A percentile compares a stretch with the other conserved stretches of the same genome.
Evolutionary conservation across 2,329 filamentous ascomycete species (phyloP).

Genomic region (Ilyonectria destructans): DNA sequence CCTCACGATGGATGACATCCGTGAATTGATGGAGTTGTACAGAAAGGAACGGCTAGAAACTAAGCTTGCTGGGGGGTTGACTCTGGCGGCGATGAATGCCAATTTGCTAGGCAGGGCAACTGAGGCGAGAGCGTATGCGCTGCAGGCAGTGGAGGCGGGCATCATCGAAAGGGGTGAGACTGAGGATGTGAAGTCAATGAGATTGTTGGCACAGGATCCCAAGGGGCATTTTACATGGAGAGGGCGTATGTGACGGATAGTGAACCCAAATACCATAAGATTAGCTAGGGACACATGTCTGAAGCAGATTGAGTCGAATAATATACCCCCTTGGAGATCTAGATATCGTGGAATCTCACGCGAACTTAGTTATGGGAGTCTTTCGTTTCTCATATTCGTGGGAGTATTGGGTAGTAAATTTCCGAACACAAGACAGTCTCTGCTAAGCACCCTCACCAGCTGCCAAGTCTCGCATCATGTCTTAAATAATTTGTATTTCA

Average conservation of each 20-base stretch:
- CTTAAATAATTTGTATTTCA: background rate
- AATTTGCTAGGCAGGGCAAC: constrained; percentile 7
- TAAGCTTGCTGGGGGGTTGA: constrained; percentile 7
- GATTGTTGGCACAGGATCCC: constrained; percentile 5
- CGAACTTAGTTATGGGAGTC: background rate
- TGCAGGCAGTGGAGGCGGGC: constrained; percentile 5
- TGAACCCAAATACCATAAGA: background rate
- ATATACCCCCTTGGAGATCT: background rate
- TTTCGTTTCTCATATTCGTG: background rate
- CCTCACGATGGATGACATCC: constrained; percentile 6
- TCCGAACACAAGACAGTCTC: background rate
- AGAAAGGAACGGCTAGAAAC: constrained; percentile 12
- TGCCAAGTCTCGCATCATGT: background rate
- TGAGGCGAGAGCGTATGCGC: constrained; percentile 15
- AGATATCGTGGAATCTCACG: background rate
- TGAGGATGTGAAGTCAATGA: constrained; percentile 13
- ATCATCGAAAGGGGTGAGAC: background rate
- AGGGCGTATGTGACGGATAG: background rate
- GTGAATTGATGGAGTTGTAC: constrained; percentile 4
- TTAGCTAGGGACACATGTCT: background rate
- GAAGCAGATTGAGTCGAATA: background rate
- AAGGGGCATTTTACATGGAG: constrained; percentile 14
- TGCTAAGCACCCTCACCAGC: background rate
- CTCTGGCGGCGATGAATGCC: constrained; percentile 10
- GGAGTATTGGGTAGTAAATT: background rate